Conservation (phyloP, 2,329 filamentous ascomycete species). For the Cladosporium sp. region DNA sequence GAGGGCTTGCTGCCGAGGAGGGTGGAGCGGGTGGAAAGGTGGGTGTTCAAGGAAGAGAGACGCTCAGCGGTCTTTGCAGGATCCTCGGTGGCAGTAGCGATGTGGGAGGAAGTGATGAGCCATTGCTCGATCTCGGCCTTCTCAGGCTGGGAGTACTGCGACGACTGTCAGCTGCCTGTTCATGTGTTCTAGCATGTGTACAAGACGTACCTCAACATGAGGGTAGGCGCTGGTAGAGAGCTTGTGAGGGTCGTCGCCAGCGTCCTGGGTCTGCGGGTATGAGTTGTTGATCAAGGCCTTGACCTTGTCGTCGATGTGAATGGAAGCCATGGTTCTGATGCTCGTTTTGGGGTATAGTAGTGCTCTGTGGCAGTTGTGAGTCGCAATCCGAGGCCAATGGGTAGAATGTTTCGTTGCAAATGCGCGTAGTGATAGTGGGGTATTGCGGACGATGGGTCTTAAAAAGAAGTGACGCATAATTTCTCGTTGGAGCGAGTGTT, state of each 20-base stretch:
- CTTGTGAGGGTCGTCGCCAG: conserved; percentile 38
- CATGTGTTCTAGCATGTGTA: neutral
- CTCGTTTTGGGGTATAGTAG: neutral
- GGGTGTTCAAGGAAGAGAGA: conserved; percentile 78
- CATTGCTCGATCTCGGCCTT: conserved; percentile 87
- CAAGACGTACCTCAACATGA: conserved; percentile 32
- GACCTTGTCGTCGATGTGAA: conserved; percentile 36
- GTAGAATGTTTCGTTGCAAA: conserved; percentile 1
- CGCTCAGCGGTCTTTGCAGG: conserved; percentile 61
- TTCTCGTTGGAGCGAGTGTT: conserved; percentile 2
- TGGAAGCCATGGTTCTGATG: conserved; percentile 34
- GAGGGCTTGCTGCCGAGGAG: conserved; percentile 88
- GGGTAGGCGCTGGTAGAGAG: conserved; percentile 39
- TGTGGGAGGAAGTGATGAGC: conserved; percentile 71
- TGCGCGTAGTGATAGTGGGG: conserved; percentile 11
- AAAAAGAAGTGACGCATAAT: conserved; percentile 10
- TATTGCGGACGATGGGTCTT: conserved; percentile 6
- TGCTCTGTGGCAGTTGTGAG: neutral
- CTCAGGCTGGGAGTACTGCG: conserved; percentile 75
- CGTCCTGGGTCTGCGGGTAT: conserved; percentile 38
- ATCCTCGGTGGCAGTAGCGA: conserved; percentile 64
- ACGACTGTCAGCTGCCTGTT: neutral
- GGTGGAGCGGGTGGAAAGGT: conserved; percentile 85
- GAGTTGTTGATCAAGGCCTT: conserved; percentile 37
- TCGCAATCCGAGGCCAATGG: conserved; percentile 10